Evolutionary conservation across 208 protist species (phyloP).

Genomic region (Balamuthia mandrillaris): DNA sequence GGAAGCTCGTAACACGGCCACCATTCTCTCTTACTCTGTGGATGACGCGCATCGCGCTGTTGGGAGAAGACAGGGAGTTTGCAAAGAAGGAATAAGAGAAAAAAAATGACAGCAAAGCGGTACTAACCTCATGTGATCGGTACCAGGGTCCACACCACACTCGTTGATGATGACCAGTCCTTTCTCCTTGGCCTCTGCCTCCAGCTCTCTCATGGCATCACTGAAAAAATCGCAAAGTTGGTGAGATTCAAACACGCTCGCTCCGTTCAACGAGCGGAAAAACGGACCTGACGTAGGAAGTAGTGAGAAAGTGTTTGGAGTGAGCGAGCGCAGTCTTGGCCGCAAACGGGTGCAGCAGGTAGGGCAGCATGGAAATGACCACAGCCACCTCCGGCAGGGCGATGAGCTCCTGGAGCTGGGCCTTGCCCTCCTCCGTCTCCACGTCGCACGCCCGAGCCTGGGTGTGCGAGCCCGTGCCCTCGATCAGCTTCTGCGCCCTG

Average conservation of each 20-base stretch:
- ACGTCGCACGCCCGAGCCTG: conserved; percentile 51
- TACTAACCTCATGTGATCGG: conserved; percentile 68
- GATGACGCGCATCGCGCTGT: conserved; percentile 53
- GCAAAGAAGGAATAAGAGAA: neutral
- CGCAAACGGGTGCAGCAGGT: conserved; percentile 45
- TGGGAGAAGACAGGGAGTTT: neutral
- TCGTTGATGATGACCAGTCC: conserved; percentile 72
- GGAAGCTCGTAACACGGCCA: conserved; percentile 59
- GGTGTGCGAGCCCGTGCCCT: neutral
- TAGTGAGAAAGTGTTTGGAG: conserved; percentile 70
- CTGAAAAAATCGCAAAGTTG: too few species aligned
- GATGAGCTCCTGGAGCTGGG: conserved; percentile 51
- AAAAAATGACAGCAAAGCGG: neutral
- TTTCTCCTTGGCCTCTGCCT: conserved; percentile 47
- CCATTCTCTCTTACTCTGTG: conserved; percentile 63
- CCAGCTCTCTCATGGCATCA: conserved; percentile 43
- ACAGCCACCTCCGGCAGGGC: conserved; percentile 65
- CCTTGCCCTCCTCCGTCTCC: conserved; percentile 30
- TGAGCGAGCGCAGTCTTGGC: conserved; percentile 66
- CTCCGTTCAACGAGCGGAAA: neutral
- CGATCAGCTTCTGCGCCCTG: conserved; percentile 33
- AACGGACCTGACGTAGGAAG: conserved; percentile 62
- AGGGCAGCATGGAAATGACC: conserved; percentile 65
- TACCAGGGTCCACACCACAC: conserved; percentile 78
- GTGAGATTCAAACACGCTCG: too few species aligned